Base-by-base conservation (phyloP, 78 protist genomes). In the Dictyostelium brefeldianum region DNA sequence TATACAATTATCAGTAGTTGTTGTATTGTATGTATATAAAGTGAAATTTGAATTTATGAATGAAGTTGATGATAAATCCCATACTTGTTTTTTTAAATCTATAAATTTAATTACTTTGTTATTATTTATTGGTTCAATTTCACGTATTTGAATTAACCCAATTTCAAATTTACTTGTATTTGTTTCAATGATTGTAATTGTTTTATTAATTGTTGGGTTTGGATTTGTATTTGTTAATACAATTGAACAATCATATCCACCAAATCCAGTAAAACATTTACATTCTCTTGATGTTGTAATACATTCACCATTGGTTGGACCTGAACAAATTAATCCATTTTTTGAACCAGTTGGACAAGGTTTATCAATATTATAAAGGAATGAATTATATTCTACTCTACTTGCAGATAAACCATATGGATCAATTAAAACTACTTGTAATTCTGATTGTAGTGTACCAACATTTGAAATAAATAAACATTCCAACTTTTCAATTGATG, bases 91-190 rank as follows among this genome's bases (percentile, higher is more conserved):
- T 22, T 48, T 27, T 17, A 81, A 25, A n/a, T 81, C 25, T 2
- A 62, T 62, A 10, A 0, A 62, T 25, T 62, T 62, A 4, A n/a
- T 6, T 11, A 62, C 70, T 10, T 62, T 62, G 10, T 62, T 25
- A 11, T 25, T 25, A 62, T 62, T 62, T 5, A 62, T 25, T 25
- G 43, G n/a, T 62, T 62, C 43, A 67, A 67, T 17, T 1, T 67
- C 75, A 15, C 75, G 25, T 15, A 67, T 67, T 67, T 67, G 75
- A 17, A 67, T 67, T 4, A 67, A 29, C 15, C 75, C 75, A 67
- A 67, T 67, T 31, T 67, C 75, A 67, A 67, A 67, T 31, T 31
- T 41, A 18, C 17, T 46, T 29, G 36, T 36, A 29, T 22, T 22
- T 6, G 75, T 67, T 31, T 67, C 75, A 67, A 67, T 67, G 20